Base-by-base conservation (phyloP, 306 rosid genomes). In the Vigna unguiculata region DNA sequence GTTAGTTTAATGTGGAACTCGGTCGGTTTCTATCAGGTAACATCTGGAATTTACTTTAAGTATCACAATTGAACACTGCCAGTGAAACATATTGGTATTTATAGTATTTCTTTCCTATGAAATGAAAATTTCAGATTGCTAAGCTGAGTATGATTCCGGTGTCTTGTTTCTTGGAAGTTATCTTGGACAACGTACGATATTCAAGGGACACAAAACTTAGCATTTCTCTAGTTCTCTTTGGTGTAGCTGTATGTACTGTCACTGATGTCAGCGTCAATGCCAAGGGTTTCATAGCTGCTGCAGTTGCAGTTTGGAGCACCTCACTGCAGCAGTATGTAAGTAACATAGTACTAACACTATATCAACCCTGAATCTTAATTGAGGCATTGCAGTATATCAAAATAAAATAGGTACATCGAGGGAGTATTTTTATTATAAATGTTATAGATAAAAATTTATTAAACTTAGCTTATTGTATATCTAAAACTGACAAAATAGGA, bases 1-100 rank as follows among this genome's bases (percentile, higher is more conserved):
- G 90, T 90, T 65, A 92, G 97, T 83, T 84, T 92, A 67, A 92
- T 92, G 97, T 88, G 95, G 95, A 92, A 91, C 83, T 90, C 97
- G 72, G 95, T 91, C 11, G 97, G 97, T 69, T 91, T 91, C 84
- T 91, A 91, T 83, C 97, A 89, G 93, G 97, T 89, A 74, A 76
- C 58, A 73, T 45, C 36, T n/a, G 17, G 25, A 10, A 64, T 16
- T 41, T 12, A 21, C 22, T 19, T 19, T 0, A 83, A 24, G 68
- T 20, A 20, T 66, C 58, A 69, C 24, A 77, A 54, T 25, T 57
- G 53, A 17, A 19, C 20, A 66, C 76, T 19, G 43, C 28, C 22
- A 20, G 4, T 45, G 16, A 38, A 30, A 11, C 58, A 55, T 34
- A 70, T 68, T 13, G 79, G 54, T 67, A 32, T 60, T 62, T 22